These are phyloP conservation scores for Macroventuria anomochaeta DNA, from an alignment of 2,329 filamentous ascomycete species.

Conservation along the genomic window DNA sequence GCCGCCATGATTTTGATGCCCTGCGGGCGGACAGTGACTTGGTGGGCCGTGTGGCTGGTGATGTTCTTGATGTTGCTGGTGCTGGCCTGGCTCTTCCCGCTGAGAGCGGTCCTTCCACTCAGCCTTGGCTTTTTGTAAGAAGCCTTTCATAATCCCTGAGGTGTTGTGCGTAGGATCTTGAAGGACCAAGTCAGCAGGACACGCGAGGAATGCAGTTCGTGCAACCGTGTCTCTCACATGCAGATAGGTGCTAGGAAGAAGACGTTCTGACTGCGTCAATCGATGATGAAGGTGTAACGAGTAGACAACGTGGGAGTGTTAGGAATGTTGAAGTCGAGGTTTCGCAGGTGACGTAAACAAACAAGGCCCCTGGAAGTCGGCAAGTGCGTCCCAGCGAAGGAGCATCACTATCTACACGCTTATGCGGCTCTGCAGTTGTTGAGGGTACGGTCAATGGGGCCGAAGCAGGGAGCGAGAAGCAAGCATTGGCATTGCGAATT, in stretches of 20 bases:
- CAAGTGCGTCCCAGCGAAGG: constrained; percentile 3
- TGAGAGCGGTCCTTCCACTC: constrained; percentile 26
- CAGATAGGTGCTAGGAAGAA: neutral
- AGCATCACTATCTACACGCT: constrained; percentile 1
- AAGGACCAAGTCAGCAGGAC: neutral
- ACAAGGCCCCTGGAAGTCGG: constrained; percentile 9
- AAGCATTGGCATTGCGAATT: constrained; percentile 7
- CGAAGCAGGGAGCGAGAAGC: constrained; percentile 9
- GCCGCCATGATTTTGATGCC: constrained; percentile 24
- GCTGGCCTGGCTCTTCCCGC: neutral
- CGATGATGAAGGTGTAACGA: neutral
- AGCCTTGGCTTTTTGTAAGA: constrained; percentile 40
- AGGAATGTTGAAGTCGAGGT: constrained; percentile 6
- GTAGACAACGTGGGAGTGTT: neutral
- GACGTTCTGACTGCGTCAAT: neutral
- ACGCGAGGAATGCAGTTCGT: neutral
- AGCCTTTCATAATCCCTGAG: constrained; percentile 30
- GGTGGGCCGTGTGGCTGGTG: neutral
- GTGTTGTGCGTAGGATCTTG: neutral
- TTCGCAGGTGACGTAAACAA: constrained; percentile 13
- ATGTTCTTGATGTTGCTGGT: constrained; percentile 2
- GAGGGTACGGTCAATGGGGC: neutral
- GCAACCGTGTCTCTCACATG: neutral
- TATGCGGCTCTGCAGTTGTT: constrained; percentile 12
- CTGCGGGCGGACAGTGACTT: constrained; percentile 2